Evolutionary conservation across 176 grass and related monocot species (phyloP), one percentile per base, ranked within the genome.

Genomic region (Oryza longistaminata): DNA sequence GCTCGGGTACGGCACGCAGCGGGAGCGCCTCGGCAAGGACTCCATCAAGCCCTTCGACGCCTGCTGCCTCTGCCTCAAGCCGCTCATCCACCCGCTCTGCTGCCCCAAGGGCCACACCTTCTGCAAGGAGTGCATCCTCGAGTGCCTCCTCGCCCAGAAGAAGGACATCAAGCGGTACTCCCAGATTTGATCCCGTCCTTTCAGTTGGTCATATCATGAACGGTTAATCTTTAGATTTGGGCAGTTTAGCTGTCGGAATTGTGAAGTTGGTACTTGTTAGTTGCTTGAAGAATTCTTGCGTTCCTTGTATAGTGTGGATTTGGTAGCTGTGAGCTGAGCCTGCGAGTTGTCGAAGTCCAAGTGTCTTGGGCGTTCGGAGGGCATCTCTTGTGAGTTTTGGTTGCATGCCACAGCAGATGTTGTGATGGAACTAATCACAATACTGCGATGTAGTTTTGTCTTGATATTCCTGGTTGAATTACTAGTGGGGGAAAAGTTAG

Each of bases 31-130:
- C 11, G 97, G 97, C 7, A 99, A 91, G 90, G 97, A 99, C 80
- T 99, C 97, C 35, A 94, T 99, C 97, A 99, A 99, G 84, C 97
- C 97, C 84, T 99, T 99, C 73, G 93, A 99, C 84, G 89, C 97
- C 11, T 99, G 97, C 86, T 96, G 91, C 88, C 93, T 99, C 90
- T 99, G 97, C 86, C 90, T 99, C 81, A 92, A 99, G 86, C 78
- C 92, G 65, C 90, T 99, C 71, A 86, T 99, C 43, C 92, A 96
- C 50, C 91, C 97, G 19, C 97, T 96, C 17, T 95, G 90, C 64
- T 96, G 97, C 78, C 97, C 87, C 82, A 96, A 92, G 88, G 97
- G 97, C 21, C 97, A 99, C 67, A 8, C 91, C 84, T 99, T 99
- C 86, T 99, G 97, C 80, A 99, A 94, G 83, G 97, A 99, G 82